Evolutionary conservation across 306 rosid genomes (phyloP).

Genomic region (Cyclanthera cordifolia): DNA sequence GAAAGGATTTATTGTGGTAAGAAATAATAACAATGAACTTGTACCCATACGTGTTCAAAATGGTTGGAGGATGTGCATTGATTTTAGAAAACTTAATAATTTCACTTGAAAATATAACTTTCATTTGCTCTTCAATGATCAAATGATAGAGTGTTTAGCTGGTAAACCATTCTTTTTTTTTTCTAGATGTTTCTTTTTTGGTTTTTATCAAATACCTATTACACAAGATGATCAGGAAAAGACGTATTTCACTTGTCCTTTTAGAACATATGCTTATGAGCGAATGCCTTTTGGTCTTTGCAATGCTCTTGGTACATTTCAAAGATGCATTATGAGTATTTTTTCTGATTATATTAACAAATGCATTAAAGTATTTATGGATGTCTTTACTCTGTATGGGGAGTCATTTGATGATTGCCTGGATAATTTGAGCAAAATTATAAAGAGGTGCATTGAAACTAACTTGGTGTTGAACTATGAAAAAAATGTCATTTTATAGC

Average conservation of each 20-base stretch:
- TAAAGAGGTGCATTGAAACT: conserved; percentile 1
- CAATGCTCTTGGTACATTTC: neutral
- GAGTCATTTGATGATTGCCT: neutral
- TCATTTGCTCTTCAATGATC: no score
- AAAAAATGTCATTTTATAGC: no score
- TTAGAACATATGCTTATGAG: neutral
- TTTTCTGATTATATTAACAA: neutral
- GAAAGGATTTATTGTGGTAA: neutral
- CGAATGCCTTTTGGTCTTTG: neutral
- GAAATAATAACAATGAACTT: neutral
- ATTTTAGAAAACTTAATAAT: no score
- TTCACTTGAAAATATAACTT: no score
- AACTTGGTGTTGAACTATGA: neutral
- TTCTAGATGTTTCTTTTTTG: no score
- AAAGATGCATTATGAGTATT: neutral
- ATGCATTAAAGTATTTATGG: neutral
- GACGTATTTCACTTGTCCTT: neutral
- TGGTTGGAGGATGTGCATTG: no score
- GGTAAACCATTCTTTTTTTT: no score
- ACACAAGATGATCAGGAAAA: no score
- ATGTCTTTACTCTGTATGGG: no score
- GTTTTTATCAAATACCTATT: no score
- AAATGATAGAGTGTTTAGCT: no score
- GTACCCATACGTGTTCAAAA: neutral
- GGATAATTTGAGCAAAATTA: neutral